Evolutionary conservation across 768 basidiomycete genomes (phyloP), one percentile per base, ranked within the genome.

Genomic region (Russula emetica): DNA sequence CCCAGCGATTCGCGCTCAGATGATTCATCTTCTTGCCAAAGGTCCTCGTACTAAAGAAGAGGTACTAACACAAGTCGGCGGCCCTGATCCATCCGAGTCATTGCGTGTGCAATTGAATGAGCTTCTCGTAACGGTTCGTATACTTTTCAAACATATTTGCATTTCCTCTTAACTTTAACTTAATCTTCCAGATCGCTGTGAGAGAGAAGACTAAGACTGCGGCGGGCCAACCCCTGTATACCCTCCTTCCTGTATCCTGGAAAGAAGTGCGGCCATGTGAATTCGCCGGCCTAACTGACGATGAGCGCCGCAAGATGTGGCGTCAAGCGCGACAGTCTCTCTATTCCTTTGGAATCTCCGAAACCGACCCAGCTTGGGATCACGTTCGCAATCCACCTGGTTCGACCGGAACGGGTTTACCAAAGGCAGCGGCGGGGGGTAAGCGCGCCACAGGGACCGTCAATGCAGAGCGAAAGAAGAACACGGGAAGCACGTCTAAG

Each of bases 201-300:
- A 60, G 64, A 34, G 59, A 65, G 53, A 56, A 60, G 24, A 26
- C 55, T n/a, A 64, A 55, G 42, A 28, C 45, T 4, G 38, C 36
- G 18, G 50, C 45, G 8, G 60, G 64, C 32, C 64, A 65, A 38
- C 38, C 64, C 7, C 6, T 49, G 30, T 90, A 85, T 79, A 70
- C 74, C 36, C 81, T 90, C 63, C 87, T 83, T 66, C 74, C 78
- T 26, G 70, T 73, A 22, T 75, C 82, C 3, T 91, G 88, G 88
- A 77, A 77, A 38, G 85, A 90, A 69, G 85, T 90, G 28, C 83
- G 86, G 7, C 89, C 89, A 0, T 84, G 79, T 62, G 85, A 84
- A 65, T 87, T 82, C 79, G 75, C 78, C 0, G 76, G 76, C 32
- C 76, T 87, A 30, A 75, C 76, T 3, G 80, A 82, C 32, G 55